These are phyloP conservation scores for Chalara sp. DNA, from an alignment of 2,329 filamentous ascomycete genomes.

Conservation along the genomic window DNA sequence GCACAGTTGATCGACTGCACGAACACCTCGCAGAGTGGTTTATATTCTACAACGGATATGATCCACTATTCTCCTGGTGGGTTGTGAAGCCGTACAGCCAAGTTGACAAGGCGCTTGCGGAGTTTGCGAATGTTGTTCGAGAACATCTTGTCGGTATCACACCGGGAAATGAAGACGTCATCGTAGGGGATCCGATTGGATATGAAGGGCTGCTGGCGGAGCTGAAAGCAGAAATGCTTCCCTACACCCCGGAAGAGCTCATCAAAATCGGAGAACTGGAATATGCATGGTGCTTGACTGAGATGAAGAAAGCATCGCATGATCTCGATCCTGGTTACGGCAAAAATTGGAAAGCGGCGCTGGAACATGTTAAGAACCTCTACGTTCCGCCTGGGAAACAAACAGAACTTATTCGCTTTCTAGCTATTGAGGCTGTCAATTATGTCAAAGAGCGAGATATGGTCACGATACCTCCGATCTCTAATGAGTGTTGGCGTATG, in stretches of 20 bases:
- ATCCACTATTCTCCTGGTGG: constrained; percentile 54
- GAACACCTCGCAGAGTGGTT: constrained; percentile 39
- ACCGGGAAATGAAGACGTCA: constrained; percentile 38
- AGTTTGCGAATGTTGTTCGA: constrained; percentile 32
- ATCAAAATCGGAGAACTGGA: constrained; percentile 43
- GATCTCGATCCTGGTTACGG: constrained; percentile 37
- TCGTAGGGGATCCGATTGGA: constrained; percentile 50
- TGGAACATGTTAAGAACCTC: constrained; percentile 49
- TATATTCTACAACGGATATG: constrained; percentile 46
- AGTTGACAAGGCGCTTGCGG: constrained; percentile 31
- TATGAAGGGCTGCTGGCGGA: constrained; percentile 42
- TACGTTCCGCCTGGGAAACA: constrained; percentile 44
- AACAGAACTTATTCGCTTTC: constrained; percentile 41
- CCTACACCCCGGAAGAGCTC: constrained; percentile 50
- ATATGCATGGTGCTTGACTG: constrained; percentile 47
- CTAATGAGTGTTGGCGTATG: constrained; percentile 43
- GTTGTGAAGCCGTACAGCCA: constrained; percentile 36
- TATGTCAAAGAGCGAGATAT: constrained; percentile 38
- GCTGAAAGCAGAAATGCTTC: constrained; percentile 49
- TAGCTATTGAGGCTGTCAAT: constrained; percentile 42
- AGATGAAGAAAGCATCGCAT: constrained; percentile 44
- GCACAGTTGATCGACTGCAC: constrained; percentile 34
- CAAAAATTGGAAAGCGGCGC: constrained; percentile 43
- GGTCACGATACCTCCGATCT: too few relatives aligned
- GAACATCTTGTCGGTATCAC: constrained; percentile 38